These are phyloP conservation scores for Dendrobium officinale DNA, from an alignment of 106 monocot species.

Conservation along the genomic window DNA sequence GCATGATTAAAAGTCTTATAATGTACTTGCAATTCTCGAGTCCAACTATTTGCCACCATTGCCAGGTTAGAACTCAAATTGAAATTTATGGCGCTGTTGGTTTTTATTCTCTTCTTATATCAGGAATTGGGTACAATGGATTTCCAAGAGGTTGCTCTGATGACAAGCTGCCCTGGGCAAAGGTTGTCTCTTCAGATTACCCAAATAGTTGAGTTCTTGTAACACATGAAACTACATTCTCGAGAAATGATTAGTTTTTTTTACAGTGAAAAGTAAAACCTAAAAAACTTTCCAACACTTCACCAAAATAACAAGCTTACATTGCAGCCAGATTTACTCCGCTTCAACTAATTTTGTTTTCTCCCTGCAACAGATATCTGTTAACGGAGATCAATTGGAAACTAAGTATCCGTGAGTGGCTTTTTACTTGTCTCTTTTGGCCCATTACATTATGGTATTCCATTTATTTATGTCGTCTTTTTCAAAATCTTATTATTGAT, in stretches of 20 bases:
- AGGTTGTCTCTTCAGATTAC: conserved; percentile 35
- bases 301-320: not conserved
- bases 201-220: conserved; percentile 3
- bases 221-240: not conserved
- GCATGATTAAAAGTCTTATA: too few relatives aligned
- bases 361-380: conserved; percentile 62
- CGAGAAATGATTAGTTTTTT: not conserved
- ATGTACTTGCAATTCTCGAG: not conserved
- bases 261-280: not conserved
- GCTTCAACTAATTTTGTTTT: conserved; percentile 2
- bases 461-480: not conserved
- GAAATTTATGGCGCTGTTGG: not conserved
- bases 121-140: conserved; percentile 97
- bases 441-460: too few relatives aligned
- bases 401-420: conserved; percentile 91
- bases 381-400: conserved; percentile 61
- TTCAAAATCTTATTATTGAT: not conserved
- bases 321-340: not conserved
- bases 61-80: not conserved
- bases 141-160: conserved; percentile 99
- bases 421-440: not conserved
- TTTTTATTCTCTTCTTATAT: conserved; percentile 11
- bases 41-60: not conserved
- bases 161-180: conserved; percentile 92
- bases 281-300: not conserved